Evolutionary conservation across 192 early-diverging fungal species (phyloP).

Genomic region (Dispira simplex): DNA sequence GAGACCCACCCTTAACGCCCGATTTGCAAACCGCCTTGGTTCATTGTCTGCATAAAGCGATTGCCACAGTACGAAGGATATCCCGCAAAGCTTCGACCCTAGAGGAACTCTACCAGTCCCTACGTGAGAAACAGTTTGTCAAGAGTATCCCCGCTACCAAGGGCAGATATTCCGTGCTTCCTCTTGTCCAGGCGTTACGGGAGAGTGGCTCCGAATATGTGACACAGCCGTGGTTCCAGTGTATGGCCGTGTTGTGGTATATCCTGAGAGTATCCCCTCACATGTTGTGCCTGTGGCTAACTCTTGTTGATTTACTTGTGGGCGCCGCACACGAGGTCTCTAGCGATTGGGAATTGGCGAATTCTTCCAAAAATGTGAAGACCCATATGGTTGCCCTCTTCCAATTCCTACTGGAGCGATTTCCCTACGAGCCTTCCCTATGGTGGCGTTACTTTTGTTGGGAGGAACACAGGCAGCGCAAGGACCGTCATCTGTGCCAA

Average conservation of each 20-base stretch:
- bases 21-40: too few species aligned
- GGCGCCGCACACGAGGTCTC: background rate
- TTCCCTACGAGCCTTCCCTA: background rate
- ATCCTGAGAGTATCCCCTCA: background rate
- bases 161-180: too few species aligned
- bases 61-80: too few species aligned
- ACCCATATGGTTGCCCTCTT: background rate
- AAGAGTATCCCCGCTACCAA: too few species aligned
- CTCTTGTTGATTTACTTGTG: background rate
- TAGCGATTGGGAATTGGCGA: background rate
- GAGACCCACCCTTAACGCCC: too few species aligned
- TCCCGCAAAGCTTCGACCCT: too few species aligned
- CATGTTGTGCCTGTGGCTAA: background rate
- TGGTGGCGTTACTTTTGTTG: constrained; percentile 6
- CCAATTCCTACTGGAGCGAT: background rate
- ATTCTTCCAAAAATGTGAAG: background rate
- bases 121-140: too few species aligned
- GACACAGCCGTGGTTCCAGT: background rate
- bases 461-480: background rate
- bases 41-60: too few species aligned
- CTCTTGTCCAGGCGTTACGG: too few species aligned
- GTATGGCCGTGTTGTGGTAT: background rate
- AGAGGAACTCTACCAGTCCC: too few species aligned
- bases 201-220: too few species aligned
- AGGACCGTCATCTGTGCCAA: background rate